phyloP scores from a whole-genome alignment of 257 asterid species.

The Penstemon newberryi region DNA sequence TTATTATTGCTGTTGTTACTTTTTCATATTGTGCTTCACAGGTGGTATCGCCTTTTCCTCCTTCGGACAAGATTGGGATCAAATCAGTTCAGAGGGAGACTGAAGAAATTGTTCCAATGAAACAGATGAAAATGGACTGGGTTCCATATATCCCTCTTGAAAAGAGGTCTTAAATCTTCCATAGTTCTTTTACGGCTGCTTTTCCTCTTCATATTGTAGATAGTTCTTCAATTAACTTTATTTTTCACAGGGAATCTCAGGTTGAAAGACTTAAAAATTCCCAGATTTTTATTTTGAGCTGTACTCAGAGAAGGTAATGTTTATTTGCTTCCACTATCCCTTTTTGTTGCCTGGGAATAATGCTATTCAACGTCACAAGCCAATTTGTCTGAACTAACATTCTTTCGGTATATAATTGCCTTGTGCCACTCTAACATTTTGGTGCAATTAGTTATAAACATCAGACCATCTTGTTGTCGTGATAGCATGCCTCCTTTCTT shows the following conservation, averaged over 20 bases:
- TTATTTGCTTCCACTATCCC: slow-evolving; percentile 1
- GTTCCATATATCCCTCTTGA: slow-evolving; percentile 89
- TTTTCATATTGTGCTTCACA: slow-evolving; percentile 28
- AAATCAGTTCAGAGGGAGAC: slow-evolving; percentile 93
- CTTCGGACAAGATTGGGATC: slow-evolving; percentile 95
- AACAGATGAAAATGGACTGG: slow-evolving; percentile 99
- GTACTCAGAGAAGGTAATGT: slow-evolving; percentile 83
- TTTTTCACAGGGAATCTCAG: slow-evolving; percentile 64
- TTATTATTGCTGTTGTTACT: too few species aligned
- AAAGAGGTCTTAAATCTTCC: slow-evolving; percentile 48
- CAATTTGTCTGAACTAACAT: not conserved
- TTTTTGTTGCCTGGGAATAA: slow-evolving; percentile 21
- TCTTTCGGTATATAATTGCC: not conserved
- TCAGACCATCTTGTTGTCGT: not conserved
- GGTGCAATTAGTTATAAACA: not conserved
- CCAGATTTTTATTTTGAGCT: slow-evolving; percentile 76
- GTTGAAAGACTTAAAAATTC: slow-evolving; percentile 89
- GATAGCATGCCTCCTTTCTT: not conserved
- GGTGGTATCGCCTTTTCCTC: slow-evolving; percentile 97
- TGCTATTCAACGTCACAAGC: not conserved
- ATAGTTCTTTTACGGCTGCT: slow-evolving; percentile 15
- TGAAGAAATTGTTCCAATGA: slow-evolving; percentile 94
- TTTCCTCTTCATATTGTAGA: slow-evolving; percentile 9
- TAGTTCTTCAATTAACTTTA: slow-evolving; percentile 14
- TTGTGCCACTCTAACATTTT: not conserved